Base-by-base conservation (phyloP, 2,329 filamentous ascomycete genomes). In the Aspergillus sojae region DNA sequence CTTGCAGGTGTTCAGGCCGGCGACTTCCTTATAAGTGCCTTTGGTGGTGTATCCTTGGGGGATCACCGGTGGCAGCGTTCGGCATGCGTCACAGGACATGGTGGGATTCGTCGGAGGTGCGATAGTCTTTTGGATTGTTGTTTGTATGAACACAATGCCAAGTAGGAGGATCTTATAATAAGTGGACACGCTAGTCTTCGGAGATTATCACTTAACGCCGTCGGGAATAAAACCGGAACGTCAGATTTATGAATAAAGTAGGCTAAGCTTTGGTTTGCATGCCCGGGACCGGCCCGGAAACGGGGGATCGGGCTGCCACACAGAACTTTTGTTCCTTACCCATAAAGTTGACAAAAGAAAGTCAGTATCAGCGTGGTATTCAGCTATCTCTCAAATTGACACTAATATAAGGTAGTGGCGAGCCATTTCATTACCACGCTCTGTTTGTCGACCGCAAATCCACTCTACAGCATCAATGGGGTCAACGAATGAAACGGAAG, bases 11-110 rank as follows among this genome's bases (percentile, higher is more conserved):
- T 85, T 88, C 68, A 83, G 79, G 45, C 83, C 85, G 34, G 82
- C 85, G 64, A 88, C 79, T 30, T 83, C 81, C 66, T 86, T 83
- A 65, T 88, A 89, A 58, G 75, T 78, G 62, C 87, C 87, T 77
- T 86, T 86, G 41, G 78, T 74, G 58, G 81, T 71, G 75, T 89
- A 89, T 14, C 81, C 84, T 67, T 83, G 81, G 6, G 81, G 73
- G n/a, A 87, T 78, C 52, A 89, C 82, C 7, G 87, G 85, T 10
- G 87, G 73, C 7, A 74, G 71, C 3, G 71, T 73, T 30, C 71
- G 74, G 59, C 76, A 78, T 39, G 75, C 74, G 69, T 77, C 68
- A 43, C 70, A 75, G 61, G 66, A 74, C 71, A 65, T 75, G 45
- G 19, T 64, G 21, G 16, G 10, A 36, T 19, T 30, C 2, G 19